Evolutionary conservation across 768 basidiomycete genomes (phyloP).

Genomic region (Boletus sensibilis): DNA sequence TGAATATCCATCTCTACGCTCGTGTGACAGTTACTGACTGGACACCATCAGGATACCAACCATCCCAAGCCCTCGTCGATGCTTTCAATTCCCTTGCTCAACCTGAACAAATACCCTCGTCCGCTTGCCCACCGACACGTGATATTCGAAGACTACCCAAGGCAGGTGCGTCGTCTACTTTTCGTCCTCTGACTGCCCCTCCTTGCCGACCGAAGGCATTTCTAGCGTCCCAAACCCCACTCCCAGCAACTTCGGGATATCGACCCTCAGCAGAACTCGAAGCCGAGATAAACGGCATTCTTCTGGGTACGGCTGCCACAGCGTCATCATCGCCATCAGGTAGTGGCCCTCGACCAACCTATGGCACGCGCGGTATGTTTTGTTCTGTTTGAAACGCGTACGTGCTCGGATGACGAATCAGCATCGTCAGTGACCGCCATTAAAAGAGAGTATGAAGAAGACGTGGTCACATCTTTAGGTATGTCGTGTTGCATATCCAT

Average conservation of each 20-base stretch:
- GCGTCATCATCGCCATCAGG: background rate
- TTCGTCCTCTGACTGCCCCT: background rate
- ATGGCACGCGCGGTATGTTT: background rate
- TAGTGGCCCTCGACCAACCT: background rate
- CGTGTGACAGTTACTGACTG: background rate
- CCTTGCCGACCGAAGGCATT: background rate
- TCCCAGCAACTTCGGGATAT: slow-evolving; percentile 3
- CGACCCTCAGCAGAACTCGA: slow-evolving; percentile 8
- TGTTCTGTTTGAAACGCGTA: background rate
- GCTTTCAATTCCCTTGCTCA: slow-evolving; percentile 5
- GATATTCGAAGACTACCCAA: background rate
- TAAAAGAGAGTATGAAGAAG: slow-evolving; percentile 20
- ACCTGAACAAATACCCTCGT: background rate
- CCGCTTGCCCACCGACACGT: background rate
- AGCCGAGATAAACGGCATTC: slow-evolving; percentile 1
- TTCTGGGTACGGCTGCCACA: background rate
- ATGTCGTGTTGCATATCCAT: background rate
- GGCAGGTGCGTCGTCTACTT: background rate
- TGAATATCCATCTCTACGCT: background rate
- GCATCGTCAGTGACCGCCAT: background rate
- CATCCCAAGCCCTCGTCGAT: slow-evolving; percentile 14
- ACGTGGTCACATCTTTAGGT: background rate
- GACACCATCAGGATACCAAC: slow-evolving; percentile 10
- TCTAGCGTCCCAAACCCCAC: background rate
- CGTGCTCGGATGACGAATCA: no score